A percentile compares a stretch with the other conserved stretches of the same genome.
These are phyloP conservation scores for Rubroboletus satanas DNA, from an alignment of 768 basidiomycete species.

Conservation along the genomic window DNA sequence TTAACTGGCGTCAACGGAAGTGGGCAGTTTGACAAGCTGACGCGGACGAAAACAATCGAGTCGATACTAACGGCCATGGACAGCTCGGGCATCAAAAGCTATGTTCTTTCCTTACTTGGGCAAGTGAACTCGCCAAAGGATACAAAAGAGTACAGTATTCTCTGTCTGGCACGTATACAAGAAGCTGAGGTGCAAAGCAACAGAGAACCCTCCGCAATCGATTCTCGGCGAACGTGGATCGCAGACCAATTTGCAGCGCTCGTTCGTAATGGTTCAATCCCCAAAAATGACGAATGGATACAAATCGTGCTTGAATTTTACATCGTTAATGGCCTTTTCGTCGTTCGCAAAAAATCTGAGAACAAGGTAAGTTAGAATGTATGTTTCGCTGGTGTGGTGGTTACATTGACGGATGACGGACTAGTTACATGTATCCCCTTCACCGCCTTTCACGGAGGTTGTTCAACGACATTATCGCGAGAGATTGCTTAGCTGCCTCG, in stretches of 20 bases:
- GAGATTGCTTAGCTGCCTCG: conserved; percentile 68
- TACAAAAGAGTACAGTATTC: conserved; percentile 38
- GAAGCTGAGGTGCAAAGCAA: conserved; percentile 12
- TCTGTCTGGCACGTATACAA: neutral
- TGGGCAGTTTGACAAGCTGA: conserved; percentile 87
- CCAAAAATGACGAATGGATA: conserved; percentile 78
- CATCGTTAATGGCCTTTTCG: conserved; percentile 75
- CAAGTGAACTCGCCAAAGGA: conserved; percentile 52
- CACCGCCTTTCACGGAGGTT: conserved; percentile 69
- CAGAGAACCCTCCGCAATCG: conserved; percentile 46
- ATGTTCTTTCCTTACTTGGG: conserved; percentile 66
- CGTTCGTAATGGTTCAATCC: conserved; percentile 73
- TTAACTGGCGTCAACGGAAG: conserved; percentile 80
- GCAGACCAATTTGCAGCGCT: conserved; percentile 80
- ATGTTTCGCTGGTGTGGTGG: neutral
- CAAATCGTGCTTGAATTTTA: conserved; percentile 76
- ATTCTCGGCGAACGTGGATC: conserved; percentile 72
- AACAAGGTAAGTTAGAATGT: conserved; percentile 57
- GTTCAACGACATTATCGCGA: conserved; percentile 63
- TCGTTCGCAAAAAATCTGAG: conserved; percentile 66
- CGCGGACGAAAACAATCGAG: conserved; percentile 91
- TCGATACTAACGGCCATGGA: conserved; percentile 74
- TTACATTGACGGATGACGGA: neutral
- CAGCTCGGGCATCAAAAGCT: conserved; percentile 67
- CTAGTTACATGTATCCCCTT: conserved; percentile 56